These are phyloP conservation scores for Durusdinium trenchii DNA, from an alignment of 73 alveolate genomes.

Conservation along the genomic window DNA sequence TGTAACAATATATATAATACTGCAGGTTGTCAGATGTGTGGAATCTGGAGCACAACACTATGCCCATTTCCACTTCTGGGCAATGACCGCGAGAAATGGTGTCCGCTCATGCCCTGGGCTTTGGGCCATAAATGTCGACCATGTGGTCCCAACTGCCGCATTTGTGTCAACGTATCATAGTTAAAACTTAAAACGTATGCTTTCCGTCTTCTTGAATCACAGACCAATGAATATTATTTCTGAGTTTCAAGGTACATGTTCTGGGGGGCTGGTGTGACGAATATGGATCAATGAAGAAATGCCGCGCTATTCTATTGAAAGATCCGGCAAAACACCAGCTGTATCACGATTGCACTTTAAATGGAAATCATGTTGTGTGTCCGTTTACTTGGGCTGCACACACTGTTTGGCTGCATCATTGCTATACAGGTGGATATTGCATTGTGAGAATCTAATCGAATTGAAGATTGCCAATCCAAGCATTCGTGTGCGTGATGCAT, in stretches of 20 bases:
- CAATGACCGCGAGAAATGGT: not conserved
- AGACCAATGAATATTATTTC: too few relatives aligned
- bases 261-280: not conserved
- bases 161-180: not conserved
- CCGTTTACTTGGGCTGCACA: not conserved
- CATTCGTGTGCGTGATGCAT: not conserved
- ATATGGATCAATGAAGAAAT: not conserved
- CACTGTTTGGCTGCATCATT: not conserved
- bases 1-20: too few relatives aligned
- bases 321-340: not conserved
- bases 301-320: not conserved
- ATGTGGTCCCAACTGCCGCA: not conserved
- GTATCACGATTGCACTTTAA: not conserved
- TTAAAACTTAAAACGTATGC: not conserved
- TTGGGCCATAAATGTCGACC: not conserved
- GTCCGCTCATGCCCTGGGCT: not conserved
- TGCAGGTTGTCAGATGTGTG: constrained; percentile 30
- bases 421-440: not conserved
- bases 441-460: not conserved
- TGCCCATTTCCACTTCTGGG: not conserved
- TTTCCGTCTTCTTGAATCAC: not conserved
- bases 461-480: not conserved
- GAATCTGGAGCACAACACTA: not conserved
- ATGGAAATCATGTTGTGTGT: not conserved
- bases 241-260: constrained; percentile 3